These are phyloP conservation scores for Chlorella variabilis DNA, from an alignment of 163 green algal species.

Conservation along the genomic window DNA sequence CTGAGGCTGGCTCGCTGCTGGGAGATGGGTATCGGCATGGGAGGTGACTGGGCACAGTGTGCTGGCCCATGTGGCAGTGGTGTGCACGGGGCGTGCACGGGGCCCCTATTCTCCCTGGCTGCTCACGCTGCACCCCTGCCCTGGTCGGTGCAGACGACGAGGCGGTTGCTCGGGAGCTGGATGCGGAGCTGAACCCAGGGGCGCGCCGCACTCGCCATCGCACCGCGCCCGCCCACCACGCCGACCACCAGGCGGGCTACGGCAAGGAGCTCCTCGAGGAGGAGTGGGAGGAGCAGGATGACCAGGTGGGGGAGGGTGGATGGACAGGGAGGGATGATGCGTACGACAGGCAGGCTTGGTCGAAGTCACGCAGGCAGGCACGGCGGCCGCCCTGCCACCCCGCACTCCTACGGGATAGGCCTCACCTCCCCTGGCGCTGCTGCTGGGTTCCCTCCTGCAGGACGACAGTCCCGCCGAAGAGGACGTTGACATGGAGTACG, in stretches of 20 bases:
- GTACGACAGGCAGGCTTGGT: too few species aligned
- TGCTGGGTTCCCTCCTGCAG: neutral
- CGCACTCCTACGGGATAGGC: too few species aligned
- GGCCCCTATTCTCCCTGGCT: neutral
- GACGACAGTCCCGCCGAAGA: neutral
- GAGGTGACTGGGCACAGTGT: neutral
- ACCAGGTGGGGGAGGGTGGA: neutral
- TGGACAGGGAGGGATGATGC: neutral
- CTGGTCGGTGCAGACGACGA: slow-evolving; percentile 13
- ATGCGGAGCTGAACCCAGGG: slow-evolving; percentile 18
- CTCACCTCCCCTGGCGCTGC: too few species aligned
- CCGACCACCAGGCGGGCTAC: too few species aligned
- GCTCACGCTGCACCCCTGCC: neutral
- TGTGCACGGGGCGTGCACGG: neutral
- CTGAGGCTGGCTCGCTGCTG: neutral
- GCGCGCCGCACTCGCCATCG: neutral
- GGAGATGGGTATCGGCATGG: too few species aligned
- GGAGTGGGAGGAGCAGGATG: neutral
- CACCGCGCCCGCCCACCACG: neutral
- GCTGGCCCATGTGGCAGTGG: neutral
- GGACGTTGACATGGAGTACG: neutral
- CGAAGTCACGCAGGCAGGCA: too few species aligned
- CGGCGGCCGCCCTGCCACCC: too few species aligned
- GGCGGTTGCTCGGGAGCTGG: neutral
- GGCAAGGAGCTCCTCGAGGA: too few species aligned